Percentiles rank a stretch among this genome's conserved stretches.
phyloP scores from a whole-genome alignment of 2,329 filamentous ascomycete genomes.

The Diaporthe capsici region DNA sequence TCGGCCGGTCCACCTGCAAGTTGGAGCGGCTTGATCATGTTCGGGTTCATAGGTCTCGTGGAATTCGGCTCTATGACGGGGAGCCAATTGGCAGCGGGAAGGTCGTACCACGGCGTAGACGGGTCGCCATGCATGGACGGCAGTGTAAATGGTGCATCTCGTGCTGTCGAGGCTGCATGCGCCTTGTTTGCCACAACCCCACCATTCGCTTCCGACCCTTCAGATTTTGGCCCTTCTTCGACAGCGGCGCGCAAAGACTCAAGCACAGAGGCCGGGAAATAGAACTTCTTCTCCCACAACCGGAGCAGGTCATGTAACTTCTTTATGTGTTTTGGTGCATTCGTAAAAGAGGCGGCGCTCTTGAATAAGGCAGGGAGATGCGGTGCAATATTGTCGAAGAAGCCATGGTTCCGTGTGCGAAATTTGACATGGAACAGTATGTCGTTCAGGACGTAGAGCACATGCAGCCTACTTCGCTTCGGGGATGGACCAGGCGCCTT shows the following conservation, averaged over 20 bases:
- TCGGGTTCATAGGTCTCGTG: constrained; percentile 78
- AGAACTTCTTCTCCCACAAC: constrained; percentile 78
- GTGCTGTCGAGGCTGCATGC: constrained; percentile 52
- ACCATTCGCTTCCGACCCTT: not conserved
- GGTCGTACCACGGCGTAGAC: constrained; percentile 81
- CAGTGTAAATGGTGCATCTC: constrained; percentile 75
- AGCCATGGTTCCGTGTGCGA: constrained; percentile 61
- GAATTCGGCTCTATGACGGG: constrained; percentile 84
- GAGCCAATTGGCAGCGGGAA: constrained; percentile 86
- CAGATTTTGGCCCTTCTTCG: constrained; percentile 55
- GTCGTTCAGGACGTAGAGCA: constrained; percentile 86
- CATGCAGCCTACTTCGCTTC: constrained; percentile 79
- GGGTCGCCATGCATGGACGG: constrained; percentile 84
- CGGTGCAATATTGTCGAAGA: constrained; percentile 70
- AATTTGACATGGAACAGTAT: constrained; percentile 78
- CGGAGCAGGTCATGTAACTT: constrained; percentile 76
- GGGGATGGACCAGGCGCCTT: constrained; percentile 64
- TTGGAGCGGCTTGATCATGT: constrained; percentile 79
- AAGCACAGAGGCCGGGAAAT: constrained; percentile 70
- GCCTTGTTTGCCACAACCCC: constrained; percentile 54
- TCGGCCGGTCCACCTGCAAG: constrained; percentile 78
- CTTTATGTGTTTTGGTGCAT: constrained; percentile 74
- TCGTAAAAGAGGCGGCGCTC: constrained; percentile 68
- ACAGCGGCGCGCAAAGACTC: constrained; percentile 72
- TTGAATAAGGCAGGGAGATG: constrained; percentile 74